Percentiles rank a stretch among this genome's conserved stretches.
phyloP scores from a whole-genome alignment of 495 filamentous ascomycete genomes.

The Penicillium egyptiacum region DNA sequence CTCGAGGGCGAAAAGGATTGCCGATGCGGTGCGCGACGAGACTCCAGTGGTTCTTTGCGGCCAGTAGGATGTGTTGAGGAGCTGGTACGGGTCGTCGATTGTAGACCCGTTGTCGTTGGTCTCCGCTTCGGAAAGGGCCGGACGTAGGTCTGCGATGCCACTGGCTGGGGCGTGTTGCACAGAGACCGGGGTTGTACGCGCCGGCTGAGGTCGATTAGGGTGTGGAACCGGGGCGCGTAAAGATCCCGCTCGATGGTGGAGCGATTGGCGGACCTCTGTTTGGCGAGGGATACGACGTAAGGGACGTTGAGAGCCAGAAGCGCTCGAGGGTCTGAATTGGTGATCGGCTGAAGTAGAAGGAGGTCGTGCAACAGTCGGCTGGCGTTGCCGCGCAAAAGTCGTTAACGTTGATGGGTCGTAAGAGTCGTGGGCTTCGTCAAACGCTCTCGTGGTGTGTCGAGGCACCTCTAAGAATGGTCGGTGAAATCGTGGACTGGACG shows the following conservation, averaged over 20 bases:
- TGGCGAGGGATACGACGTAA: slow-evolving; percentile 50
- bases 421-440: slow-evolving; percentile 63
- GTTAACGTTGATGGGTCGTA: slow-evolving; percentile 53
- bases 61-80: slow-evolving; percentile 47
- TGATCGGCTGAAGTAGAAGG: slow-evolving; percentile 35
- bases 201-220: slow-evolving; percentile 24
- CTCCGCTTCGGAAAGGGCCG: slow-evolving; percentile 40
- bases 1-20: slow-evolving; percentile 89
- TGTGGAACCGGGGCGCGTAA: slow-evolving; percentile 31
- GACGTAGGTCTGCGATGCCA: slow-evolving; percentile 33
- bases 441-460: slow-evolving; percentile 37
- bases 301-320: slow-evolving; percentile 49
- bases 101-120: slow-evolving; percentile 44
- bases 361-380: slow-evolving; percentile 47
- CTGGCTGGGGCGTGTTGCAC: slow-evolving; percentile 24
- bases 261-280: slow-evolving; percentile 31
- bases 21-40: slow-evolving; percentile 66
- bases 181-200: slow-evolving; percentile 31
- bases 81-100: slow-evolving; percentile 37
- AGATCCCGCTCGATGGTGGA: slow-evolving; percentile 40
- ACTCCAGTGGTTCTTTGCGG: slow-evolving; percentile 57
- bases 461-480: slow-evolving; percentile 41
- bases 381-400: slow-evolving; percentile 57
- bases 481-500: slow-evolving; percentile 25
- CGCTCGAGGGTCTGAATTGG: slow-evolving; percentile 49